Evolutionary conservation across 225 moss, liverwort and hornwort species (phyloP).

Genomic region (Pleurozium schreberi): DNA sequence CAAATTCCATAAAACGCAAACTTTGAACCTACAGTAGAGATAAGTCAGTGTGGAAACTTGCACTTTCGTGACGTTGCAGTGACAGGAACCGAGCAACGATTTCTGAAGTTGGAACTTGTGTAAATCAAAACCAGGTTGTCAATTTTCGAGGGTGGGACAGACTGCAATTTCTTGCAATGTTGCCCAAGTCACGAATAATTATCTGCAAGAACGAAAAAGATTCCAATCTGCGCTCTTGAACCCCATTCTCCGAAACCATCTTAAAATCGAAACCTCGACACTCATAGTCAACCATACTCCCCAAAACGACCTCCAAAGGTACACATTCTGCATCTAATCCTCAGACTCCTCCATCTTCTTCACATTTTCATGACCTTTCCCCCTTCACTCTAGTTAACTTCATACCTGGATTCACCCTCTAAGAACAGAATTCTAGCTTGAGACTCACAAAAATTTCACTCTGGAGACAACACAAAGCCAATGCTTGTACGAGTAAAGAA

Average conservation of each 20-base stretch:
- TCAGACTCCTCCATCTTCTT: not conserved
- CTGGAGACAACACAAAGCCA: not conserved
- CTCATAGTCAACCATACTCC: too few species aligned
- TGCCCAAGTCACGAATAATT: not conserved
- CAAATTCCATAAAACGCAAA: too few species aligned
- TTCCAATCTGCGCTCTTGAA: not conserved
- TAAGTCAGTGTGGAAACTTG: too few species aligned
- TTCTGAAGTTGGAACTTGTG: not conserved
- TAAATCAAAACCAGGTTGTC: too few species aligned
- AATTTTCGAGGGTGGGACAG: too few species aligned
- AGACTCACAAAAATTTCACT: not conserved
- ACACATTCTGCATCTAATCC: not conserved
- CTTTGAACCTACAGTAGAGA: not conserved
- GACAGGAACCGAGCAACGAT: not conserved
- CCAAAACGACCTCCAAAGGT: not conserved
- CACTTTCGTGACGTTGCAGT: too few species aligned
- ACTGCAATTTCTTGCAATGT: not conserved
- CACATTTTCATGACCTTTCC: not conserved
- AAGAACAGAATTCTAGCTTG: not conserved
- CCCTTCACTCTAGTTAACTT: not conserved
- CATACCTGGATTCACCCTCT: not conserved
- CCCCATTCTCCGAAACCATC: too few species aligned
- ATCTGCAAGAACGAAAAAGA: too few species aligned
- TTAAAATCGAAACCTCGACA: not conserved
- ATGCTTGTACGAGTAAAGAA: not conserved